Evolutionary conservation across 768 basidiomycete genomes (phyloP), one percentile per base, ranked within the genome.

Genomic region (Candolleomyces eurysporus): DNA sequence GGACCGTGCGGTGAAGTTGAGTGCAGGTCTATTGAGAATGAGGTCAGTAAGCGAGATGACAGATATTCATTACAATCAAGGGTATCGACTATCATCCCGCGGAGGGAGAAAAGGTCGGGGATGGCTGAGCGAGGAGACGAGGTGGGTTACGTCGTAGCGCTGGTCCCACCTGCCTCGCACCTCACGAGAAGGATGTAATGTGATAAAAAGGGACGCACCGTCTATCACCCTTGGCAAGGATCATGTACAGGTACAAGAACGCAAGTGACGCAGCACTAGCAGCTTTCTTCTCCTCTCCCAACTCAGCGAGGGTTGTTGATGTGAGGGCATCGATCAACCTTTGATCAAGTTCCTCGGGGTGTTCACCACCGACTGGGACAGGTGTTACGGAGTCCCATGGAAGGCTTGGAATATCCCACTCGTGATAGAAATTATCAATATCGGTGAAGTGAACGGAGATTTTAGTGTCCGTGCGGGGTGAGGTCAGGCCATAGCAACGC

Each of bases 181-280:
- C 49, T 9, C 42, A 17, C 52, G 51, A 57, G 21, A 43, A 62
- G 57, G 57, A 16, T 60, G 43, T 40, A 55, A 59, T 42, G 39
- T 13, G 48, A 51, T 30, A 52, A 58, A 31, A 42, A 52, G n/a
- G 30, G 16, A 56, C 55, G 43, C 30, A 66, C 51, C 64, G 66
- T 60, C 62, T 56, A 32, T 76, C 76, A 60, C 75, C 76, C 56
- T 79, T 81, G 45, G 82, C 80, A 70, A 97, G 80, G 43, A 82
- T 80, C 87, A 98, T 90, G 78, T 97, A 97, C 61, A 98, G 78
- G 76, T 98, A 98, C 67, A 98, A 77, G 82, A 97, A 98, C 10
- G 94, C 88, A 31, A 92, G 66, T 61, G 73, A 69, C 39, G 83
- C 82, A 60, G 72, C 72, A 61, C 72, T 67, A 40, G 79, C 82